A percentile compares a stretch with the other conserved stretches of the same genome.
Conservation (phyloP, 768 basidiomycete species). For the Steccherinum ochraceum region DNA sequence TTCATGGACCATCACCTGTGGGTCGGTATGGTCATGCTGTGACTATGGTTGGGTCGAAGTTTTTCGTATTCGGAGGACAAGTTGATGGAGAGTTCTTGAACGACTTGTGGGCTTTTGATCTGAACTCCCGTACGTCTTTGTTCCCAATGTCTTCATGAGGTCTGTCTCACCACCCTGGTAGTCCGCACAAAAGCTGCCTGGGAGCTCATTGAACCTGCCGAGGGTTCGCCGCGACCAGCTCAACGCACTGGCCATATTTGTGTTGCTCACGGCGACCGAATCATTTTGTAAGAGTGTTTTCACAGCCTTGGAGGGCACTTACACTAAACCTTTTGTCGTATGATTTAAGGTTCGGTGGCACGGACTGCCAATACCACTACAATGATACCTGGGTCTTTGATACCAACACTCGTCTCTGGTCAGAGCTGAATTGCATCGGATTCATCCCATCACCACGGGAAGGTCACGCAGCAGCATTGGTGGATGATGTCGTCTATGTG, state of each 20-base stretch:
- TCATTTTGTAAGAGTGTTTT: conserved; percentile 62
- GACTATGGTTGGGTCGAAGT: conserved; percentile 84
- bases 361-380: conserved; percentile 98
- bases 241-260: conserved; percentile 90
- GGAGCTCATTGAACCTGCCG: conserved; percentile 66
- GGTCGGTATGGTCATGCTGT: conserved; percentile 97
- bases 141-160: too few species aligned
- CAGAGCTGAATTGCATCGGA: conserved; percentile 91
- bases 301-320: conserved; percentile 6
- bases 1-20: conserved; percentile 68
- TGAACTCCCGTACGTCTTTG: conserved; percentile 73
- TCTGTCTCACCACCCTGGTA: conserved; percentile 25
- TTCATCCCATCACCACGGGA: conserved; percentile 95
- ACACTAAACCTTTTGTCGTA: conserved; percentile 13
- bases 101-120: conserved; percentile 94
- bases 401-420: conserved; percentile 73
- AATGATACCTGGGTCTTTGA: conserved; percentile 99
- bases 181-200: conserved; percentile 82
- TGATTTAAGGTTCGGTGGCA: conserved; percentile 94
- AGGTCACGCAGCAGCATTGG: conserved; percentile 92
- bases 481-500: conserved; percentile 96
- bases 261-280: conserved; percentile 73
- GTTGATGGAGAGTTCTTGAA: conserved; percentile 92
- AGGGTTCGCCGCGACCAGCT: conserved; percentile 58
- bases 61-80: conserved; percentile 96